Base-by-base conservation (phyloP, 177 flowering plant species). In the Vitis hybrid region DNA sequence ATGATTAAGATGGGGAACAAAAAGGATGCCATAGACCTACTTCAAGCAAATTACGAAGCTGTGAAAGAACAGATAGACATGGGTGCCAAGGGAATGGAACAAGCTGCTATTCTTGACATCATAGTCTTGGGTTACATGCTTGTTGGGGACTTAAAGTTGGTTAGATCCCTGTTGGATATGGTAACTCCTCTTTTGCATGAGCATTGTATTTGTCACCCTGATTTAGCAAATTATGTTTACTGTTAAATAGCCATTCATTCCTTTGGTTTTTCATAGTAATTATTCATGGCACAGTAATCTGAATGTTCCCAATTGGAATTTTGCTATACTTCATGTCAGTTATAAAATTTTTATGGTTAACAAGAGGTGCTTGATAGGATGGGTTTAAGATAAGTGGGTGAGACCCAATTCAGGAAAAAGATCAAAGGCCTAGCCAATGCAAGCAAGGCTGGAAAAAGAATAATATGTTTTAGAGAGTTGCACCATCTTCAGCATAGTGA, bases 71-170 rank as follows among this genome's bases (percentile, higher is more conserved):
- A 83, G 79, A 74, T 94, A 19, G 81, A 82, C 73, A 77, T 81
- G 60, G 97, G 97, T 51, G 64, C 27, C 17, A 79, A 70, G 74
- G 88, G 94, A 75, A 82, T 92, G 57, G 92, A 91, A 80, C 87
- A 88, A 83, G 98, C 93, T 77, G 97, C 97, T 72, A 62, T 77
- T 72, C 89, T 94, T 73, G 98, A 94, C 73, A 67, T 91, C 66
- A 73, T 92, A 68, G 88, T 94, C 56, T 77, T 92, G 74, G 96
- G 96, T 3, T 92, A 82, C 72, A 80, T 85, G 82, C 85, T 82
- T 73, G 19, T 87, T 75, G 93, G 97, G 46, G 87, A 92, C 69
- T 72, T 81, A n/a, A 78, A 83, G 67, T 58, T 75, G 72, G 92
- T 85, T 12, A 82, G 50, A 17, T 70, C 76, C 46, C 52, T 90